Evolutionary conservation across 2,329 filamentous ascomycete species (phyloP), one percentile per base, ranked within the genome.

Genomic region (Magnaporthiopsis rhizophila): DNA sequence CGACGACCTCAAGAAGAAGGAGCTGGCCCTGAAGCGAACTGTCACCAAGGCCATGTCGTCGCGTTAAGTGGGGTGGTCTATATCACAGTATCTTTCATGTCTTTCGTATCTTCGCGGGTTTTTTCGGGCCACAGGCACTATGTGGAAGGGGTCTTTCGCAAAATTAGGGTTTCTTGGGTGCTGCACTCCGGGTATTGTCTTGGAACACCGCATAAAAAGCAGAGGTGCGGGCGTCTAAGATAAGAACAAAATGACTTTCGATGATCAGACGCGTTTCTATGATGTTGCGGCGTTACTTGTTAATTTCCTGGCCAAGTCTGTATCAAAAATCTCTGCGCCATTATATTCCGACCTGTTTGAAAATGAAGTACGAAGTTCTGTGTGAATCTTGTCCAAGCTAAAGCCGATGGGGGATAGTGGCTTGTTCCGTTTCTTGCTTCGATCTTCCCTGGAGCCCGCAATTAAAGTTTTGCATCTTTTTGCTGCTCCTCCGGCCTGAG

Each of bases 1-100:
- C 67, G 96, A 99, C 73, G 95, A 99, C 77, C 85, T 99, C 72
- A 98, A 96, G 91, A 98, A 98, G 92, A 96, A 97, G 89, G 95
- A 99, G 86, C 85, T 99, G 71, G 92, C 92, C 67, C 87, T 99
- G 69, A 99, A 98, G 92, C 87, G 95, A 75, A 87, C 96, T 72
- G 93, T 99, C 74, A 99, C 95, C 81, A 99, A 98, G 90, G 93
- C 91, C 74, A 96, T 96, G 91, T 88, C 91, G 69, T 93, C 91
- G 75, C 89, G 91, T 80, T 96, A 93, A 87, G 62, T 34, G 45
- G 45, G 45, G 26, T 36, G 38, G 50, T n/a, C 13, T n/a, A 5
- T 62, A 13, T 56, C 28, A 30, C 45, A 62, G 28, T 45, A 50
- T 62, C n/a, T 57, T 56, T 34, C 60, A 57, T 62, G 30, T 62